Base-by-base conservation (phyloP, 345 rosid species). In the Cardamine occulta region DNA sequence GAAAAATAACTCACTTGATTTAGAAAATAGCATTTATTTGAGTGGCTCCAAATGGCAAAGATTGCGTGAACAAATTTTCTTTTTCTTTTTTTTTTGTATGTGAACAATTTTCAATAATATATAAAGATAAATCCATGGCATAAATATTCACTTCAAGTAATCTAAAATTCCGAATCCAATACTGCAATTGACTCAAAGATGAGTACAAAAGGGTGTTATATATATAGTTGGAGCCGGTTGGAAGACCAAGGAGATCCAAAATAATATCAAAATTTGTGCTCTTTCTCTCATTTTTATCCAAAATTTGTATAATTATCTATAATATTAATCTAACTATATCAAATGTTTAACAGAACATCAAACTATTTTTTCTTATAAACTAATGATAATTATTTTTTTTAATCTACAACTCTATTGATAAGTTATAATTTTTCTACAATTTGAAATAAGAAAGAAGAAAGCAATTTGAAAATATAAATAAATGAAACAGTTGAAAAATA, bases 101-200 rank as follows among this genome's bases (percentile, higher is more conserved):
- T 44, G 48, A 44, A 14, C 3, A 42, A 1, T 5, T 44, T 15
- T 31, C 34, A 15, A 4, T 47, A 21, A 23, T 34, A n/a, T 34
- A 60, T 28, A 26, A 71, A 31, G 2, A 28, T 28, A 10, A 37
- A 70, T 70, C n/a, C 37, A 15, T 31, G 47, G 66, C 45, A 29
- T 42, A 7, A 48, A 32, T 56, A 21, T n/a, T 55, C 47, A 66
- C 49, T 65, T 57, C 54, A 48, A 70, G 66, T 23, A n/a, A 34
- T 34, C 39, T 34, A 34, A 7, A 8, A 8, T 2, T 34, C 7
- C 2, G 2, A 34, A 1, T 34, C 39, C 39, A 34, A 34, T 34
- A 34, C 39, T 8, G 39, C 1, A 8, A 34, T 8, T 34, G 39
- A 34, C 39, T 34, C 39, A 34, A 34, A 34, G 39, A 34, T 34